A percentile compares a stretch with the other conserved stretches of the same genome.
These are phyloP conservation scores for Pyracantha coccinea DNA, from an alignment of 331 rosid species.

Conservation along the genomic window DNA sequence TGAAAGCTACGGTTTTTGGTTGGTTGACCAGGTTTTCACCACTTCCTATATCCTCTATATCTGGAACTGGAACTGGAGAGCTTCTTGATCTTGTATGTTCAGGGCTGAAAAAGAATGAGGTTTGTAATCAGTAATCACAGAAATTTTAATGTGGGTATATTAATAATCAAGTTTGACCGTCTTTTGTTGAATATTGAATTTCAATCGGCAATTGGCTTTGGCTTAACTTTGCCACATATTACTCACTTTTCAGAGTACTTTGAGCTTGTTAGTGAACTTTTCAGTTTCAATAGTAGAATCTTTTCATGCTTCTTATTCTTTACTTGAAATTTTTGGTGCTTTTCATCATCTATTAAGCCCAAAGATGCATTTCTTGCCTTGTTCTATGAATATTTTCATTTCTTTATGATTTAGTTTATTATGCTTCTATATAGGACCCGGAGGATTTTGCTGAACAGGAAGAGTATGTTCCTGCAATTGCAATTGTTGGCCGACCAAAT, in stretches of 20 bases:
- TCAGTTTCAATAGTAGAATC: not conserved
- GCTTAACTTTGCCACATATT: not conserved
- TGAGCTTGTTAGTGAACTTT: not conserved
- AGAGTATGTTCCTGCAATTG: conserved; percentile 80
- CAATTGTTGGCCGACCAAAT: conserved; percentile 99
- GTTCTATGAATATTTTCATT: not conserved
- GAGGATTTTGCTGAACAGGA: conserved; percentile 41
- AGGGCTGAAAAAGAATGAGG: conserved; percentile 70
- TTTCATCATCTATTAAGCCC: not conserved
- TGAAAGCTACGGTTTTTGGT: conserved; percentile 1
- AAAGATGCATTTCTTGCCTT: conserved; percentile 2
- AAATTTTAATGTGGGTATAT: conserved; percentile 1
- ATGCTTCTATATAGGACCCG: conserved; percentile 34
- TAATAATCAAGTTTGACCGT: not conserved
- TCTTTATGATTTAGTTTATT: conserved; percentile 1
- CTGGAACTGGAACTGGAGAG: conserved; percentile 96
- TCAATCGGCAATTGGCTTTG: not conserved
- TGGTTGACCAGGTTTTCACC: conserved; percentile 61
- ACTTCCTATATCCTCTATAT: conserved; percentile 75
- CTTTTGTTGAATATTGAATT: not conserved
- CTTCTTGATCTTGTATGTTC: conserved; percentile 95
- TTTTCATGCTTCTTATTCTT: too few relatives aligned
- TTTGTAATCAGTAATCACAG: conserved; percentile 17
- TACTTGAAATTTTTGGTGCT: not conserved
- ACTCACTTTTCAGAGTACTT: not conserved